Conservation (phyloP, 148 eudicot species). For the Limonium bicolor region DNA sequence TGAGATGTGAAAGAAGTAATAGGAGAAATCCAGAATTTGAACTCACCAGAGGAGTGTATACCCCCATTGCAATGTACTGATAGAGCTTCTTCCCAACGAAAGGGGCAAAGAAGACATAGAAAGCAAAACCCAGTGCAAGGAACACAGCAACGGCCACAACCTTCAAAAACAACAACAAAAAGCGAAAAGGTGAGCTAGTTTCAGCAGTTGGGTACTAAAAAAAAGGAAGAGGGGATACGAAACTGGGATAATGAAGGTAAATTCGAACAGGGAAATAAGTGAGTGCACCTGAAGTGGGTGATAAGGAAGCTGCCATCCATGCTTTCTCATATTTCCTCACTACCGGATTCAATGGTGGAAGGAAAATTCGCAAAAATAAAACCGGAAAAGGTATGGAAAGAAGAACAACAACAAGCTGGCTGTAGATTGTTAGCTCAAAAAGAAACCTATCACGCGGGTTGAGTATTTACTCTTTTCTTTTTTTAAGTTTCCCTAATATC, state of each 20-base stretch:
- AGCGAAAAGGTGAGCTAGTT: background rate
- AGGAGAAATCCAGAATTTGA: too few relatives aligned
- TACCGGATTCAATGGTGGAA: background rate
- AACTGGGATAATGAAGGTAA: too few relatives aligned
- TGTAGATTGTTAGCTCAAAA: background rate
- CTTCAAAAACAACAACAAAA: constrained; percentile 18
- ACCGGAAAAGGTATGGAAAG: background rate
- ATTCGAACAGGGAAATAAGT: background rate
- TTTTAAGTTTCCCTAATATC: background rate
- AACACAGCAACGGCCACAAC: constrained; percentile 97
- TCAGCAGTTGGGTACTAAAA: too few relatives aligned
- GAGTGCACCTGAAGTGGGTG: constrained; percentile 89
- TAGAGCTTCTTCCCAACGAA: constrained; percentile 78
- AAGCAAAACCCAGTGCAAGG: constrained; percentile 91
- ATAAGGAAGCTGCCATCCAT: constrained; percentile 97
- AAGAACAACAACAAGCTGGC: too few relatives aligned
- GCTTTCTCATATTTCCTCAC: constrained; percentile 59
- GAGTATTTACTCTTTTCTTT: background rate
- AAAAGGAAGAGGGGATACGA: too few relatives aligned
- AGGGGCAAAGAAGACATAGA: constrained; percentile 93
- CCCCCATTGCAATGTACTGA: constrained; percentile 72
- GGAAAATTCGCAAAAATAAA: too few relatives aligned
- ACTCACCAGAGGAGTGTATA: constrained; percentile 90
- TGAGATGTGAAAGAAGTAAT: too few relatives aligned
- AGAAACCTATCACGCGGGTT: background rate